Evolutionary conservation across 768 basidiomycete genomes (phyloP), one percentile per base, ranked within the genome.

Genomic region (Mycena metata): DNA sequence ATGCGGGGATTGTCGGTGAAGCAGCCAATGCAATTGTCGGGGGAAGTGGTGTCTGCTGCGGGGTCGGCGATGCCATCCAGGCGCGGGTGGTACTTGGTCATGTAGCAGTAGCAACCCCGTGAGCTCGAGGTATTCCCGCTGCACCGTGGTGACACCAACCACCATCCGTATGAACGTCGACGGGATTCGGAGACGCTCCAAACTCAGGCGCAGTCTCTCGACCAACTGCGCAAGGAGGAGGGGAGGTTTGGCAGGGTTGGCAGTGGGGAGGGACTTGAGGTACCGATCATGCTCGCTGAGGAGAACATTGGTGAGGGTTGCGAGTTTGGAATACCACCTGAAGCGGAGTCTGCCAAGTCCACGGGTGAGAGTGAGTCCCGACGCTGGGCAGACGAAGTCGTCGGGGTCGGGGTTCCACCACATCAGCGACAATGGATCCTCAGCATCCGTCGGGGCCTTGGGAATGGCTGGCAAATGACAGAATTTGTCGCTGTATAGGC

Each of bases 61-160:
- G 45, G 45, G 46, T 60, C 59, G n/a, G 50, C 36, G 24, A 61
- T 42, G 60, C 16, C 60, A n/a, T 61, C 60, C n/a, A 61, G 8
- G 49, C 60, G 36, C 15, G 49, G 60, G 47, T 30, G 39, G 49
- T 61, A 61, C 49, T 61, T 62, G 12, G 50, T 43, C 50, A 52
- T 62, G 26, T 62, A 62, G 7, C 11, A n/a, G 49, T 24, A 62
- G 26, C 39, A 62, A 23, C 19, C 60, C 60, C 60, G 60, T 45
- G 42, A 62, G 60, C 60, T 62, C 60, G 16, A 62, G 60, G 30
- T 62, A 62, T 62, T 62, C 60, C 21, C 50, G 50, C 49, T 62
- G 60, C 60, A 62, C 60, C 8, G 47, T 39, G 26, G 39, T 42
- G 17, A 51, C 60, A 39, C 60, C 60, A 41, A 61, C 3, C 39